These are phyloP conservation scores for Amaranthus tricolor DNA, from an alignment of 179 eudicot species.

Conservation along the genomic window DNA sequence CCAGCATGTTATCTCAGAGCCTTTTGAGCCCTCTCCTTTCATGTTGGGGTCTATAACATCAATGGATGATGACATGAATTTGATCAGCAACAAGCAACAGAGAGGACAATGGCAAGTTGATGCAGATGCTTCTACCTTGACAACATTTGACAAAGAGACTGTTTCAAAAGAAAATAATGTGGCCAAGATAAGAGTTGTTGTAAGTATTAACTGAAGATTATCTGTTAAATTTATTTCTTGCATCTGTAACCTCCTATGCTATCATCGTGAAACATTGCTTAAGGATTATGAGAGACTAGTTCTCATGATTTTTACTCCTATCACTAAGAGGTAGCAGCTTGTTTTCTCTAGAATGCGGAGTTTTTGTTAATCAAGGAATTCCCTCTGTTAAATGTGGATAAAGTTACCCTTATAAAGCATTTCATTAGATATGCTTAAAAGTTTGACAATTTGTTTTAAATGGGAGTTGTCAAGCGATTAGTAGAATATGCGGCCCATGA, in stretches of 20 bases:
- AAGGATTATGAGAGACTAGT: background rate
- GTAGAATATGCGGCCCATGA: background rate
- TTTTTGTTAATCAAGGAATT: background rate
- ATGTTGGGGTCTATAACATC: constrained; percentile 60
- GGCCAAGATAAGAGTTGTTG: constrained; percentile 98
- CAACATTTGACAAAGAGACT: constrained; percentile 57
- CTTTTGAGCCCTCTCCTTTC: constrained; percentile 88
- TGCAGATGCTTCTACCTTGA: constrained; percentile 44
- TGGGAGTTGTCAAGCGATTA: background rate
- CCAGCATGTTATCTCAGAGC: constrained; percentile 87
- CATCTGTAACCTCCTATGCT: background rate
- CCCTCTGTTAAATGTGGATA: background rate
- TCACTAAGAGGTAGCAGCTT: background rate
- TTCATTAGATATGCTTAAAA: background rate
- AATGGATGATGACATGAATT: constrained; percentile 49
- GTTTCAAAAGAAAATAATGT: constrained; percentile 77
- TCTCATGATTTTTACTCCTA: background rate
- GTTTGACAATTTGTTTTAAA: background rate
- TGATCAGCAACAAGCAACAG: constrained; percentile 44
- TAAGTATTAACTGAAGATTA: constrained; percentile 35
- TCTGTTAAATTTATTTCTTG: background rate
- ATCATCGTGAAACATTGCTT: background rate
- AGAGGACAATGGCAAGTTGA: constrained; percentile 50
- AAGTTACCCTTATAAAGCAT: background rate
- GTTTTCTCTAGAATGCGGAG: background rate